Conservation (phyloP, 139 green algal genomes). For the Chlorella sp. region DNA sequence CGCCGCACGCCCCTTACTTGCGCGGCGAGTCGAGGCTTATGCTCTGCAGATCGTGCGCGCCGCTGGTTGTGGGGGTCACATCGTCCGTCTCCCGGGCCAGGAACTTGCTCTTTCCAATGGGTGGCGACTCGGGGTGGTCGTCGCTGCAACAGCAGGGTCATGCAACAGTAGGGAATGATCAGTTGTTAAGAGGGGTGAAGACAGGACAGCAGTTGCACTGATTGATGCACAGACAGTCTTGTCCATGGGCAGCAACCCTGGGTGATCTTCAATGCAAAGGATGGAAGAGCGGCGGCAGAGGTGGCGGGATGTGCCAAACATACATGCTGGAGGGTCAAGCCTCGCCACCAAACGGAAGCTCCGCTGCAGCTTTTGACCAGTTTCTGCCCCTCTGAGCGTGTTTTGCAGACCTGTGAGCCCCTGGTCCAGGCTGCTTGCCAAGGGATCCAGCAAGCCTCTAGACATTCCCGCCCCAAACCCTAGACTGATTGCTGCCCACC, state of each 20-base stretch:
- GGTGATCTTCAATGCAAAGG: too few species aligned
- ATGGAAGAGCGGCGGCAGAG: too few species aligned
- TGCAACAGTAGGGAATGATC: too few species aligned
- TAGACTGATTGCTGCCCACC: background rate
- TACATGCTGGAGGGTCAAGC: too few species aligned
- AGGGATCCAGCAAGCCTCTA: background rate
- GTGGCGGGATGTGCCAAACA: too few species aligned
- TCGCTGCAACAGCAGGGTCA: constrained; percentile 25
- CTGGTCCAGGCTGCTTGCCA: constrained; percentile 11
- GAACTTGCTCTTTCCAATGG: constrained; percentile 11
- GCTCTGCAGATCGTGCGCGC: background rate
- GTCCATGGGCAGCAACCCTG: too few species aligned
- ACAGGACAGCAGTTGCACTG: too few species aligned
- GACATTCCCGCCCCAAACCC: too few species aligned
- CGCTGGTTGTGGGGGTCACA: background rate
- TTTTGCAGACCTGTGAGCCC: constrained; percentile 1
- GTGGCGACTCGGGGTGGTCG: constrained; percentile 24
- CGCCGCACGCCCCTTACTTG: background rate
- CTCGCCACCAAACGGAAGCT: too few species aligned
- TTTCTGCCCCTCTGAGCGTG: background rate
- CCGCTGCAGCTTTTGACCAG: too few species aligned
- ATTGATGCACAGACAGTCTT: too few species aligned
- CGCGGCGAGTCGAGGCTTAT: background rate
- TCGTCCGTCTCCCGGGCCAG: constrained; percentile 17
- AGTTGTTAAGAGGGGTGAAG: too few species aligned